Base-by-base conservation (phyloP, 192 early-diverging fungal genomes). In the Umbelopsis vinacea region DNA sequence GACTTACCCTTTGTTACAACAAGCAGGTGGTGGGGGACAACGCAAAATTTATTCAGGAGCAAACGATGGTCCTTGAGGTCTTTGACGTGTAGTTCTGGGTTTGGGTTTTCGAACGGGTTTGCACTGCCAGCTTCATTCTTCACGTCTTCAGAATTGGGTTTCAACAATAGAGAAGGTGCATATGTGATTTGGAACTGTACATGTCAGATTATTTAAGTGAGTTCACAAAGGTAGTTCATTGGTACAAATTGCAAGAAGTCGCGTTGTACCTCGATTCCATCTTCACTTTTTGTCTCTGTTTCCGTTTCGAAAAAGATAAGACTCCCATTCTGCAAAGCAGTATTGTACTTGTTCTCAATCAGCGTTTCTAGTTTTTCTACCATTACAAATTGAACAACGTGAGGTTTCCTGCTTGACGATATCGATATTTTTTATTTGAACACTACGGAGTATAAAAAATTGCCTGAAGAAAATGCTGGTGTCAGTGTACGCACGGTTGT, bases 1-100 rank as follows among this genome's bases (percentile, higher is more conserved):
- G 24, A 72, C 2, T 33, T 79, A 87, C 87, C 84, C 78, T 89
- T 89, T 0, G 88, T 88, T 8, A 85, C 76, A 29, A 89, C 45
- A 4, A 89, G 68, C 19, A 86, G 66, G 71, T 89, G 88, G 2
- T 79, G 52, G 5, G 86, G 83, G 37, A 88, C 78, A 43, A 88
- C 73, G 37, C 82, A 79, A 74, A 81, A 89, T 68, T 89, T 89
- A 76, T 89, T 89, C 22, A 89, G 72, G 9, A 89, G 38, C 33
- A 88, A 55, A 67, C 82, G 74, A 40, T 83, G 71, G 0, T 80
- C 75, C 37, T 79, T 66, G 4, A 63, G 67, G 54, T 88, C 82
- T 12, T 76, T 46, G 0, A 89, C 81, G 52, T 79, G 82, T 22
- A 89, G 74, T 2, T 74, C 74, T 11, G 87, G 85, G 46, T 45